Evolutionary conservation across 1,284 basidiomycete species (phyloP).

Genomic region (Pseudozyma tsukubaensis): DNA sequence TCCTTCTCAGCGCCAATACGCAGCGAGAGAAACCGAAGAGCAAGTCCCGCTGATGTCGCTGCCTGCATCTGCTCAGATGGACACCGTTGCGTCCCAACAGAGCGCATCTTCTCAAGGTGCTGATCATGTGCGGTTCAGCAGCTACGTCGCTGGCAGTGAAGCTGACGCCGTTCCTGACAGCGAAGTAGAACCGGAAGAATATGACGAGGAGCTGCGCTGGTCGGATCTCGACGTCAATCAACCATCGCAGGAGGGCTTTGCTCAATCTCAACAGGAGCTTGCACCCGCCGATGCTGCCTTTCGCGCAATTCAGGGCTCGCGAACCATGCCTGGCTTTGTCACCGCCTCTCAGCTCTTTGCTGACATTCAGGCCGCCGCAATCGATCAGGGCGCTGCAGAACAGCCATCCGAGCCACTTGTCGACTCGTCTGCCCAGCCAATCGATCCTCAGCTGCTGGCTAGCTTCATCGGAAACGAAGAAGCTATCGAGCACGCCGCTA

Average conservation of each 20-base stretch:
- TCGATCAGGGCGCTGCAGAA: neutral
- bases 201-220: conserved; percentile 44
- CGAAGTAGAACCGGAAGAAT: conserved; percentile 42
- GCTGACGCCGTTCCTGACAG: conserved; percentile 35
- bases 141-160: conserved; percentile 1
- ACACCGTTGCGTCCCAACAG: neutral
- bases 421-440: neutral
- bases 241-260: conserved; percentile 2
- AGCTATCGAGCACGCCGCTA: neutral
- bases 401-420: neutral
- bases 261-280: neutral
- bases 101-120: neutral
- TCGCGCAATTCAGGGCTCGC: conserved; percentile 30
- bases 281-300: conserved; percentile 14
- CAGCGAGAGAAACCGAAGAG: neutral
- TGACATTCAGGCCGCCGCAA: conserved; percentile 16
- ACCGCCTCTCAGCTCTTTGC: conserved; percentile 37
- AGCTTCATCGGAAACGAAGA: neutral
- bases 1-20: neutral
- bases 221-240: conserved; percentile 26
- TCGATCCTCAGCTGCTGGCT: conserved; percentile 33
- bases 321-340: conserved; percentile 37
- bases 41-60: neutral
- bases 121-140: neutral
- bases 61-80: neutral